Evolutionary conservation across 2,329 filamentous ascomycete species (phyloP).

Genomic region (Neodidymelliopsis sp.): DNA sequence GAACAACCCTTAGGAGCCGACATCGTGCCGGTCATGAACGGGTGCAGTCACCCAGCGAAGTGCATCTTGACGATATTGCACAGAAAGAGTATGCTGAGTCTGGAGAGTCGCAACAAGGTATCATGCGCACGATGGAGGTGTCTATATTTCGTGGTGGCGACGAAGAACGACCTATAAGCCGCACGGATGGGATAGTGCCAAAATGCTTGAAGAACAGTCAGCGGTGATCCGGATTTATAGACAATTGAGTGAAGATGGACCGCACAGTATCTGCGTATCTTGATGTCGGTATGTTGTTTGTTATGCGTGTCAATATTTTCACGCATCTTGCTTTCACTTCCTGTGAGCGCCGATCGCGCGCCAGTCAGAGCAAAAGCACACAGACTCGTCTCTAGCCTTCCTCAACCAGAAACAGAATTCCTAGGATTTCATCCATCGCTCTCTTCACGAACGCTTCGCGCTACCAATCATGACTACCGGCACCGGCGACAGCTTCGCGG

Average conservation of each 20-base stretch:
- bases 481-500: neutral
- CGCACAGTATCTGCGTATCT: too few species aligned
- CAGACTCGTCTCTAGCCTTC: too few species aligned
- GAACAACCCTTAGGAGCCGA: neutral
- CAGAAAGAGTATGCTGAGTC: conserved; percentile 2
- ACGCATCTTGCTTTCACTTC: neutral
- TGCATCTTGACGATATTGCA: neutral
- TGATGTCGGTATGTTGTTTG: too few species aligned
- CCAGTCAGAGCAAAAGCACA: too few species aligned
- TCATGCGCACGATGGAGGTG: neutral
- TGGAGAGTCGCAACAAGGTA: conserved; percentile 6
- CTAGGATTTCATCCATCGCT: neutral
- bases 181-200: neutral
- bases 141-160: neutral
- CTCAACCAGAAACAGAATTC: too few species aligned
- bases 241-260: too few species aligned
- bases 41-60: neutral
- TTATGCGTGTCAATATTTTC: neutral
- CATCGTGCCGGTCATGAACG: neutral
- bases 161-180: neutral
- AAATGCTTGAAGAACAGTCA: neutral
- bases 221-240: too few species aligned
- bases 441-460: neutral
- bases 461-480: neutral
- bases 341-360: neutral